Base-by-base conservation (phyloP, 371 early-diverging fungal genomes). In the Mortierella sp. region DNA sequence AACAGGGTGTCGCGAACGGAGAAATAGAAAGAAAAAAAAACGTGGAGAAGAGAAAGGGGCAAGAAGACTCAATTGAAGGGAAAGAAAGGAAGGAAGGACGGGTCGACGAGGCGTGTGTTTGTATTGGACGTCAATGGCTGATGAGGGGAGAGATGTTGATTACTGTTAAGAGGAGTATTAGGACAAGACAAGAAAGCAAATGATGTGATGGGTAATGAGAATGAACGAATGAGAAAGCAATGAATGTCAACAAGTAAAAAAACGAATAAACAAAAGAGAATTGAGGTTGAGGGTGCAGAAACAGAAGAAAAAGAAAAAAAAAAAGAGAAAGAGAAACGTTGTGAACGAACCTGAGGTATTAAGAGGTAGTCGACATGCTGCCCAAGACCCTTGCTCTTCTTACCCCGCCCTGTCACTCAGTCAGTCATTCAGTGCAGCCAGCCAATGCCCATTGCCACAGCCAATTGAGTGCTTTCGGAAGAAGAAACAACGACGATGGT, bases 1-100 rank as follows among this genome's bases (percentile, higher is more conserved):
- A 28, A 43, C 26, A 44, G 44, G 26, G 37, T 48, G 24, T 28
- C 31, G 37, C 3, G 71, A 19, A 55, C 34, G 54, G 54, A 70
- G 69, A 69, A 43, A 59, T 19, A 46, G 21, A 59, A 51, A 31
- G n/a, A n/a, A 40, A 11, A 43, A 8, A 69, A 26, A 43, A 54
- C 40, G 55, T 40, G 51, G 67, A 69, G 43, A 69, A 61, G 64
- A 61, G 9, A 61, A 73, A 34, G 73, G 21, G 5, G 34, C 19
- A 34, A 61, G 61, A 16, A 61, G 21, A 13, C 37, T 43, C 16
- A 31, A 24, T 24, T 67, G 37, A 11, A 24, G 67, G n/a, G n/a
- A 54, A 21, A 40, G 54, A 1, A 34, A 51, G 72, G n/a, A 9
- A 21, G 43, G 54, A n/a, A n/a, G 54, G 3, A 3, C 19, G 8